Conservation (phyloP, 2,329 filamentous ascomycete genomes). For the Acrocalymma vagum region DNA sequence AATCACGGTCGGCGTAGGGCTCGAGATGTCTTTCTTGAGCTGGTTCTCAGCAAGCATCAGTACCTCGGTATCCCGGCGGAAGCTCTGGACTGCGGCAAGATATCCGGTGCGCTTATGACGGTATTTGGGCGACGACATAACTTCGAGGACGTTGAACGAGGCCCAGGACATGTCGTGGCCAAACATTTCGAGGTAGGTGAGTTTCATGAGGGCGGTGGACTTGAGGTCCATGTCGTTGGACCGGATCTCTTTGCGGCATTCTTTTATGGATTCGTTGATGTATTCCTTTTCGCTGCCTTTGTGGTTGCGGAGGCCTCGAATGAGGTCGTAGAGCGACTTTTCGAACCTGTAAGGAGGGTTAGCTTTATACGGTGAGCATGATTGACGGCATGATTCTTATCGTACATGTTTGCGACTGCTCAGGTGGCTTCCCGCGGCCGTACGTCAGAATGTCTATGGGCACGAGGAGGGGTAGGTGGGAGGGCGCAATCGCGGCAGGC, state of each 20-base stretch:
- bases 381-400: too few species aligned
- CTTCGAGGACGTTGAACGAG: slow-evolving; percentile 96
- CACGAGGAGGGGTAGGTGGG: slow-evolving; percentile 39
- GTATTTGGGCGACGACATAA: slow-evolving; percentile 97
- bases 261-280: slow-evolving; percentile 89
- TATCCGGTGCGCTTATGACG: slow-evolving; percentile 96
- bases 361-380: slow-evolving; percentile 7
- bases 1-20: slow-evolving; percentile 77
- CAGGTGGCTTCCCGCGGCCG: slow-evolving; percentile 24
- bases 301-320: slow-evolving; percentile 92
- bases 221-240: slow-evolving; percentile 98
- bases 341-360: slow-evolving; percentile 80
- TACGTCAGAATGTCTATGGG: slow-evolving; percentile 20
- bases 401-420: slow-evolving; percentile 35
- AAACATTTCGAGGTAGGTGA: slow-evolving; percentile 98
- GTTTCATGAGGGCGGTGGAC: slow-evolving; percentile 92
- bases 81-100: slow-evolving; percentile 93
- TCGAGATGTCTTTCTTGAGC: slow-evolving; percentile 90
- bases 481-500: slow-evolving; percentile 27
- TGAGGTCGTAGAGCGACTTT: slow-evolving; percentile 98
- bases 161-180: slow-evolving; percentile 99
- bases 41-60: slow-evolving; percentile 97
- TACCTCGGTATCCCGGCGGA: slow-evolving; percentile 93
- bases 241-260: slow-evolving; percentile 93
- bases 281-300: slow-evolving; percentile 96